Evolutionary conservation across 2,329 filamentous ascomycete species (phyloP).

Genomic region (Epichloe sylvatica): DNA sequence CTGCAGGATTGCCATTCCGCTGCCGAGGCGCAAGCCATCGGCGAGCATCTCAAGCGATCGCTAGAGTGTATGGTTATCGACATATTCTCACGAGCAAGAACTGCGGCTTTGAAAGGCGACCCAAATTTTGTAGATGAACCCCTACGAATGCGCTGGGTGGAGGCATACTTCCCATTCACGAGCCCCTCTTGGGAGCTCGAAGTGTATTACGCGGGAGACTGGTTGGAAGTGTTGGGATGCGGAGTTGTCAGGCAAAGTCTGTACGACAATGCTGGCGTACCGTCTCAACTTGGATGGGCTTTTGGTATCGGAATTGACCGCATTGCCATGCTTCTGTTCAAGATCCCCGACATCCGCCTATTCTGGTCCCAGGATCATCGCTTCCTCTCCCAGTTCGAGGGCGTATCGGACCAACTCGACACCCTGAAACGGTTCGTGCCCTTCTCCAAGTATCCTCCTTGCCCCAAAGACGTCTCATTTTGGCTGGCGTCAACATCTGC

Average conservation of each 20-base stretch:
- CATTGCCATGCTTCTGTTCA: conserved; percentile 94
- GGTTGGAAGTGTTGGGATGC: conserved; percentile 92
- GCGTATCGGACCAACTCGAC: conserved; percentile 37
- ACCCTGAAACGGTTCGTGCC: conserved; percentile 54
- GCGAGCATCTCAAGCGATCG: conserved; percentile 73
- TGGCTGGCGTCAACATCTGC: conserved; percentile 50
- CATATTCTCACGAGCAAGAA: conserved; percentile 67
- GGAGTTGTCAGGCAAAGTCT: conserved; percentile 78
- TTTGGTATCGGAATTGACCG: conserved; percentile 90
- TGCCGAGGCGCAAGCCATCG: conserved; percentile 71
- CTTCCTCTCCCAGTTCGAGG: conserved; percentile 74
- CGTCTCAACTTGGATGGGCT: conserved; percentile 74
- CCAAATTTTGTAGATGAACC: conserved; percentile 48
- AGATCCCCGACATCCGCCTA: conserved; percentile 87
- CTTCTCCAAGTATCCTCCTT: conserved; percentile 83
- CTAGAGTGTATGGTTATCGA: conserved; percentile 82
- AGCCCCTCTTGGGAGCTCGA: conserved; percentile 93
- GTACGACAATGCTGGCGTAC: conserved; percentile 61
- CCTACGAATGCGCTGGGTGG: conserved; percentile 80
- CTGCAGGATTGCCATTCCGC: conserved; percentile 56
- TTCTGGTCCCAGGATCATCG: conserved; percentile 84
- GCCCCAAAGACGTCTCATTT: conserved; percentile 86
- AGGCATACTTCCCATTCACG: conserved; percentile 96
- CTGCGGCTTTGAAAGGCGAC: conserved; percentile 42
- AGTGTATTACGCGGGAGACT: conserved; percentile 85